These are phyloP conservation scores for Epichloe elymi DNA, from an alignment of 2,329 filamentous ascomycete genomes.

Conservation along the genomic window DNA sequence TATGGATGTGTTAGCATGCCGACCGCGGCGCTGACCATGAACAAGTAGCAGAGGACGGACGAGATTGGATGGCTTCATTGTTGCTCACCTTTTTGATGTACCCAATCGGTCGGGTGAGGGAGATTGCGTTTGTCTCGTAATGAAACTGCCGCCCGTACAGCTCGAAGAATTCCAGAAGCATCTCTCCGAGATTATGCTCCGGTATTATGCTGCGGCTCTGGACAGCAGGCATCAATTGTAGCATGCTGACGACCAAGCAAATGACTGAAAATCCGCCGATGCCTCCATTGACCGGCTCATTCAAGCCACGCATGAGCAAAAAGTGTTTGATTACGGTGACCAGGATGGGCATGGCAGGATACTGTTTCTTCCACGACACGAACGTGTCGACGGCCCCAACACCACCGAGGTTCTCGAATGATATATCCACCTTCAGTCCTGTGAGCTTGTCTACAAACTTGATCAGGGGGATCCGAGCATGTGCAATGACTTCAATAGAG, in stretches of 20 bases:
- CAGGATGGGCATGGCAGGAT: constrained; percentile 73
- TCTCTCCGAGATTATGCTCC: constrained; percentile 59
- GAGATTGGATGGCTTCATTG: not conserved
- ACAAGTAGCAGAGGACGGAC: too few species aligned
- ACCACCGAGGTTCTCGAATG: constrained; percentile 83
- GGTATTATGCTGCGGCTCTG: constrained; percentile 46
- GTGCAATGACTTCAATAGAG: constrained; percentile 53
- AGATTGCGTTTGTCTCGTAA: constrained; percentile 56
- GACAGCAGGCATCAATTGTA: constrained; percentile 65
- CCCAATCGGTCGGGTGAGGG: constrained; percentile 53
- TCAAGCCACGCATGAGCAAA: constrained; percentile 74
- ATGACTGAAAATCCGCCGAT: constrained; percentile 91
- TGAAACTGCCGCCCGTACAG: constrained; percentile 80
- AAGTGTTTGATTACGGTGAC: constrained; percentile 89
- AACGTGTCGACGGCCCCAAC: constrained; percentile 72
- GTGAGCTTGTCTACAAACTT: constrained; percentile 77
- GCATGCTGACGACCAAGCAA: constrained; percentile 79
- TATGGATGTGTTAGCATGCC: not conserved
- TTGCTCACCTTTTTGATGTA: constrained; percentile 63
- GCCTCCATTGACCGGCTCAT: constrained; percentile 83
- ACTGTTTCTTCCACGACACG: constrained; percentile 61
- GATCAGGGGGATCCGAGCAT: constrained; percentile 76
- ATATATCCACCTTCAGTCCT: constrained; percentile 77
- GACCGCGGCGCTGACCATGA: not conserved
- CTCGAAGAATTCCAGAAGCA: constrained; percentile 79